Evolutionary conservation across 257 asterid genomes (phyloP), one percentile per base, ranked within the genome.

Genomic region (Avicennia marina): DNA sequence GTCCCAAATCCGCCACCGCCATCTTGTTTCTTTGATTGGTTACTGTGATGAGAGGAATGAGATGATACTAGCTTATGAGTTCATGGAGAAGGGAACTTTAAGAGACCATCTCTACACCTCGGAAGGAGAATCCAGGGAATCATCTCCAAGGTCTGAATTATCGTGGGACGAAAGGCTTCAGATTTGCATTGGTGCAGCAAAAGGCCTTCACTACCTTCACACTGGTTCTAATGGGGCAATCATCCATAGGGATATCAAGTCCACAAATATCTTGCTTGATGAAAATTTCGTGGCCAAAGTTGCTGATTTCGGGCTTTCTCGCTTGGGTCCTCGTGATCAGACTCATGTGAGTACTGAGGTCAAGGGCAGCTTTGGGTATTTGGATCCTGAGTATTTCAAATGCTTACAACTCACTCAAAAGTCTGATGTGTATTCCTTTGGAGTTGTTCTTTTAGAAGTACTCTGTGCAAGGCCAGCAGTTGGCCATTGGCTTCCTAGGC

Each of bases 381-480:
- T 70, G 24, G 80, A 78, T 56, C 80, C 78, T 0, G 80, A 74
- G 25, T 74, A 74, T 38, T 56, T 22, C 6, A 59, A 1, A 5
- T 38, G 50, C 41, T n/a, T 13, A 9, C 53, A 53, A 15, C 45
- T 70, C 11, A 78, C 78, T 45, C 73, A 63, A 10, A 78, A 74
- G 31, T 73, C 78, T 4, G 84, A 74, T 65, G 80, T 70, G 11
- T 73, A 73, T 27, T 63, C 78, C 1, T 77, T 77, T 10, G 83
- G 78, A 1, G 80, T 73, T 9, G 81, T 78, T 0, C 75, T 78
- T 34, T 64, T 74, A 25, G 83, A 78, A 64, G 75, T 74, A 8
- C 69, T 78, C 3, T 78, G 76, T 36, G 78, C 81, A 44, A 56
- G 84, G 45, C 64, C 78, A 31, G 72, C 67, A 8, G 43, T 74